phyloP scores from a whole-genome alignment of 768 basidiomycete genomes.

The Dendrothele bispora region DNA sequence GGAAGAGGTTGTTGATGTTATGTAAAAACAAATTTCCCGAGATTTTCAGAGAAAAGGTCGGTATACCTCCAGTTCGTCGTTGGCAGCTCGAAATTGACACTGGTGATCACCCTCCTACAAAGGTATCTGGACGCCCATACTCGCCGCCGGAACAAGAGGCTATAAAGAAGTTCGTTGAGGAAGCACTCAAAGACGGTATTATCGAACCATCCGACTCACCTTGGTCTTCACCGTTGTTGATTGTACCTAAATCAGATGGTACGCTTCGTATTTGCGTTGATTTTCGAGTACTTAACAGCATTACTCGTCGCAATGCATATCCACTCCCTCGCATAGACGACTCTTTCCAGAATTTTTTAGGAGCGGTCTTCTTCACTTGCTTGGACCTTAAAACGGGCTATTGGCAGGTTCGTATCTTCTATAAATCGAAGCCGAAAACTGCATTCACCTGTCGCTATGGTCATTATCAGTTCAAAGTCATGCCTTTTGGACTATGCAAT shows the following conservation, averaged over 20 bases:
- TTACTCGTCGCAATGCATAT: constrained; percentile 3
- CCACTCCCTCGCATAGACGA: constrained; percentile 14
- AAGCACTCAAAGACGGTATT: background rate
- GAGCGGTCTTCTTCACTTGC: constrained; percentile 20
- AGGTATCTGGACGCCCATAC: constrained; percentile 1
- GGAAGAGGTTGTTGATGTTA: too few relatives aligned
- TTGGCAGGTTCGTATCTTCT: constrained; percentile 31
- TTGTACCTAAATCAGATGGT: constrained; percentile 1
- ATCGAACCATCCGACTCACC: constrained; percentile 2
- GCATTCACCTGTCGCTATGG: constrained; percentile 36
- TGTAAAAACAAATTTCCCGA: constrained; percentile 4
- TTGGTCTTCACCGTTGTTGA: background rate
- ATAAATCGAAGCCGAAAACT: constrained; percentile 33
- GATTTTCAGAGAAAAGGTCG: background rate
- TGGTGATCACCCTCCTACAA: background rate
- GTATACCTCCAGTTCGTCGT: background rate
- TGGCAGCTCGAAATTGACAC: constrained; percentile 6
- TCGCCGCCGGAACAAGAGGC: constrained; percentile 1
- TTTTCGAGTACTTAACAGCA: background rate
- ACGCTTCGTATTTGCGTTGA: constrained; percentile 2
- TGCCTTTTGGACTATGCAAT: constrained; percentile 27
- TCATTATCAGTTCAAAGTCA: constrained; percentile 31
- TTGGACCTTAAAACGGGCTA: constrained; percentile 34
- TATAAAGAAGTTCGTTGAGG: constrained; percentile 2
- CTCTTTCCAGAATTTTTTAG: constrained; percentile 12